A percentile compares a stretch with the other conserved stretches of the same genome.
phyloP scores from a whole-genome alignment of 2,329 filamentous ascomycete genomes.

The Aspergillus sp. region DNA sequence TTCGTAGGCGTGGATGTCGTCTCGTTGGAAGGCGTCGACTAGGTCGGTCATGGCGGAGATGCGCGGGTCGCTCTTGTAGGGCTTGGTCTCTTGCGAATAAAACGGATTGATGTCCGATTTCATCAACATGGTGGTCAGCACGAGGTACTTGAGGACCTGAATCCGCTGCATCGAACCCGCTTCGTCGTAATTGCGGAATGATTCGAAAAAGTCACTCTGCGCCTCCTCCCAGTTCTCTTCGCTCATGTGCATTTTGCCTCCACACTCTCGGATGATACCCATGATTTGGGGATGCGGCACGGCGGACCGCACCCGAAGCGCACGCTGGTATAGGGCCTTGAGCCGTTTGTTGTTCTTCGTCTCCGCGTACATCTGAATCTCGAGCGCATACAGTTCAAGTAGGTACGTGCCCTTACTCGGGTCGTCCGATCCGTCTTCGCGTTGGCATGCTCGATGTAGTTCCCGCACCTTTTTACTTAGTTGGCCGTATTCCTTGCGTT shows the following conservation, averaged over 20 bases:
- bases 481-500: conserved; percentile 81
- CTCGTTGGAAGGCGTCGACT: conserved; percentile 92
- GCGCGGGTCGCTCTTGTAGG: conserved; percentile 91
- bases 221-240: conserved; percentile 99
- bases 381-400: conserved; percentile 90
- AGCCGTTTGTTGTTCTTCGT: conserved; percentile 97
- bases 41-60: conserved; percentile 97
- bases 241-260: conserved; percentile 99
- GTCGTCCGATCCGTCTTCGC: conserved; percentile 76
- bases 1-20: conserved; percentile 91
- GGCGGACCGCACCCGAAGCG: conserved; percentile 89
- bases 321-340: conserved; percentile 87
- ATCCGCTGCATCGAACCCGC: conserved; percentile 94
- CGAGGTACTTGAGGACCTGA: conserved; percentile 94
- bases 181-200: conserved; percentile 98
- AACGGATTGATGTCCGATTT: conserved; percentile 98
- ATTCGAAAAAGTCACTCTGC: conserved; percentile 97
- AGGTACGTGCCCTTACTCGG: conserved; percentile 95
- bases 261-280: conserved; percentile 97
- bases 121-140: conserved; percentile 97
- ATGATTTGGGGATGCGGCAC: conserved; percentile 98
- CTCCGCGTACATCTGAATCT: conserved; percentile 98
- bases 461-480: conserved; percentile 82
- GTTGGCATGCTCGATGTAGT: conserved; percentile 84
- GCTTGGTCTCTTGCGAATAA: conserved; percentile 97